phyloP scores from a whole-genome alignment of 2,329 filamentous ascomycete genomes.

The Cryphonectria parasitica region DNA sequence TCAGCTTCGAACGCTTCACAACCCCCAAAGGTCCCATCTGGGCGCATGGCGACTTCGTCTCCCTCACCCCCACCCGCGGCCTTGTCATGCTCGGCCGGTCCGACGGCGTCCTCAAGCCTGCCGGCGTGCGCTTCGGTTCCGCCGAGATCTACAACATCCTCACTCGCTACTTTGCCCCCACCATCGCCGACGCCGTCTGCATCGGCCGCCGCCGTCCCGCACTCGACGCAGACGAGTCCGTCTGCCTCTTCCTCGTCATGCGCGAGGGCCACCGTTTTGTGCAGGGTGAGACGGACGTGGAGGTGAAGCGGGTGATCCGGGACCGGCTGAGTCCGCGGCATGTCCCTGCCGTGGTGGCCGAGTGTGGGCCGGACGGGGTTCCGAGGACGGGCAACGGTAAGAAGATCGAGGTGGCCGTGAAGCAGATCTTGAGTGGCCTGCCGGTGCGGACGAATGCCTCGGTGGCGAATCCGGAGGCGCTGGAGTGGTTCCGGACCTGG shows the following conservation, averaged over 20 bases:
- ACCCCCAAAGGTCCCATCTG: slow-evolving; percentile 60
- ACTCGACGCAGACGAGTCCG: slow-evolving; percentile 79
- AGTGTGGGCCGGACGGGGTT: slow-evolving; percentile 73
- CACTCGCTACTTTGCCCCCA: slow-evolving; percentile 75
- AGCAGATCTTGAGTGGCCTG: slow-evolving; percentile 90
- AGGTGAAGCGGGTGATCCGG: slow-evolving; percentile 71
- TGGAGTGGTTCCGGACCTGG: slow-evolving; percentile 90
- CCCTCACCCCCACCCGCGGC: slow-evolving; percentile 70
- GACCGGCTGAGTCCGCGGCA: slow-evolving; percentile 85
- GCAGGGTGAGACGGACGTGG: slow-evolving; percentile 56
- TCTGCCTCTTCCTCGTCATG: slow-evolving; percentile 88
- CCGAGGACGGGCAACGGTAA: slow-evolving; percentile 94
- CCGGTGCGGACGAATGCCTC: slow-evolving; percentile 88
- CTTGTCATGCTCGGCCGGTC: slow-evolving; percentile 90
- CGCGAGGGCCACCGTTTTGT: slow-evolving; percentile 58
- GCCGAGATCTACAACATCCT: slow-evolving; percentile 98
- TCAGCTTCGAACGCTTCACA: slow-evolving; percentile 75
- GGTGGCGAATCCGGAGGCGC: slow-evolving; percentile 86
- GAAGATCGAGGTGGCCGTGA: slow-evolving; percentile 95
- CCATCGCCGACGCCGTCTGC: slow-evolving; percentile 86
- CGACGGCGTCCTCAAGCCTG: slow-evolving; percentile 91
- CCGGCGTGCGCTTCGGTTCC: slow-evolving; percentile 87
- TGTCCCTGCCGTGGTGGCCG: slow-evolving; percentile 81
- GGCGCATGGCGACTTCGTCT: slow-evolving; percentile 95
- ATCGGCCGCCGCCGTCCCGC: slow-evolving; percentile 72